Conservation (phyloP, 208 protist species). For the Leishmania tropica region DNA sequence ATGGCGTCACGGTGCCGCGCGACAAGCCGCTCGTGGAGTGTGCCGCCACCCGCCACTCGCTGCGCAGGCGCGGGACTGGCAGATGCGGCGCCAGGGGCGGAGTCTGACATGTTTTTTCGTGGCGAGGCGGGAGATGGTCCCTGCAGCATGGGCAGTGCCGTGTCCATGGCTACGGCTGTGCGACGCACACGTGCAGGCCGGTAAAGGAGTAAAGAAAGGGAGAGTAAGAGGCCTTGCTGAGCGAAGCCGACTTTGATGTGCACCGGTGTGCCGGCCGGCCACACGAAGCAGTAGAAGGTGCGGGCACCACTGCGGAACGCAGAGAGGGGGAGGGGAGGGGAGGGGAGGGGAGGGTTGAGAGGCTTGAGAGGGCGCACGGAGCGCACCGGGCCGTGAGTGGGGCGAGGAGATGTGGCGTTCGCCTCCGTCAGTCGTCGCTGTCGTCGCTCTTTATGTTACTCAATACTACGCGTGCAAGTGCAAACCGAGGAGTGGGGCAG, state of each 20-base stretch:
- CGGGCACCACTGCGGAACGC: background rate
- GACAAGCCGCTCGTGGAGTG: conserved; percentile 41
- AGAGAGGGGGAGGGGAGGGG: background rate
- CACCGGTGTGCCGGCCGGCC: background rate
- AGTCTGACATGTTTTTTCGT: background rate
- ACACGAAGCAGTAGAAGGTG: background rate
- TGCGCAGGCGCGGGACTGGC: background rate
- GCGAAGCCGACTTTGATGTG: background rate
- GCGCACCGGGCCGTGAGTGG: background rate
- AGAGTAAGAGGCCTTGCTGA: background rate
- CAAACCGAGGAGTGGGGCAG: background rate
- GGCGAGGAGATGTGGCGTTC: background rate
- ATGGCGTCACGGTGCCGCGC: conserved; percentile 50
- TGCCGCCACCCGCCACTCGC: background rate
- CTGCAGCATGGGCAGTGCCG: background rate
- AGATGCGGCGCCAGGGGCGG: background rate
- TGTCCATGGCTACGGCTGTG: background rate
- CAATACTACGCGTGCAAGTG: background rate
- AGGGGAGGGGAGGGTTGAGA: background rate
- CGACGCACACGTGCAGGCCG: background rate
- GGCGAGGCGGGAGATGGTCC: background rate
- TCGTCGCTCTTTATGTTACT: too few relatives aligned
- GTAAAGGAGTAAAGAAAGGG: too few relatives aligned
- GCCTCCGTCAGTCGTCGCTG: background rate
- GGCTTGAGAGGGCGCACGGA: background rate